phyloP scores from a whole-genome alignment of 306 rosid genomes.

The Dryas alaskensis region DNA sequence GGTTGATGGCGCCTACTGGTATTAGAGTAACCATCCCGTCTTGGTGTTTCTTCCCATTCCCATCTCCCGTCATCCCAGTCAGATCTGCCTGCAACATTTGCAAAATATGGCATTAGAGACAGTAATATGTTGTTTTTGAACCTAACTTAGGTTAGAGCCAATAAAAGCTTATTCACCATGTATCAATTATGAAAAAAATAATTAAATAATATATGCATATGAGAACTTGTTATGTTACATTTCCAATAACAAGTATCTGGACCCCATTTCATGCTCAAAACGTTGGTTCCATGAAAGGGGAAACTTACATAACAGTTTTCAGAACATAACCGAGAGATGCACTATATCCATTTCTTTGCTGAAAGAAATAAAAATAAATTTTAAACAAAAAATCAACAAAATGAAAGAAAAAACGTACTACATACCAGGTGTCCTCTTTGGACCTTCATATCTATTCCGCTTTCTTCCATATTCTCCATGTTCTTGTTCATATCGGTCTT shows the following conservation, averaged over 20 bases:
- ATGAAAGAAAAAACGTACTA: slow-evolving; percentile 5
- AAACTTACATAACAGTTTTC: neutral
- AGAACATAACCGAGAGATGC: neutral
- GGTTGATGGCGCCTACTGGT: slow-evolving; percentile 70
- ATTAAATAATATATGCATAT: neutral
- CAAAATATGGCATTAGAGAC: slow-evolving; percentile 17
- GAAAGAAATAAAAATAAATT: neutral
- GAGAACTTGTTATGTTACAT: neutral
- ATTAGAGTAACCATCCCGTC: slow-evolving; percentile 58
- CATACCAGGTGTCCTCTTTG: slow-evolving; percentile 80
- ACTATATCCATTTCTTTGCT: neutral
- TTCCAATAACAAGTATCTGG: neutral
- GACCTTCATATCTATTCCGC: slow-evolving; percentile 65
- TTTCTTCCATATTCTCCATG: slow-evolving; percentile 50
- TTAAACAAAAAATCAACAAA: slow-evolving; percentile 7
- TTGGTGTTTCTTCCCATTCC: slow-evolving; percentile 98
- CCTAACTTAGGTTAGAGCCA: neutral
- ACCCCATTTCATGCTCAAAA: neutral
- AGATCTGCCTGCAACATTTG: slow-evolving; percentile 61
- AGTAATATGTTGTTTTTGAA: slow-evolving; percentile 6
- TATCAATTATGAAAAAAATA: neutral
- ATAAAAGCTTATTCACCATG: neutral
- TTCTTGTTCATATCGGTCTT: slow-evolving; percentile 56
- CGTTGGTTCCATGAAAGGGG: neutral
- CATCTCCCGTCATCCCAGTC: slow-evolving; percentile 95